Percentiles rank a stretch among this genome's conserved stretches.
Evolutionary conservation across 2,329 filamentous ascomycete genomes (phyloP).

Genomic region (Aspergillus sclerotialis): DNA sequence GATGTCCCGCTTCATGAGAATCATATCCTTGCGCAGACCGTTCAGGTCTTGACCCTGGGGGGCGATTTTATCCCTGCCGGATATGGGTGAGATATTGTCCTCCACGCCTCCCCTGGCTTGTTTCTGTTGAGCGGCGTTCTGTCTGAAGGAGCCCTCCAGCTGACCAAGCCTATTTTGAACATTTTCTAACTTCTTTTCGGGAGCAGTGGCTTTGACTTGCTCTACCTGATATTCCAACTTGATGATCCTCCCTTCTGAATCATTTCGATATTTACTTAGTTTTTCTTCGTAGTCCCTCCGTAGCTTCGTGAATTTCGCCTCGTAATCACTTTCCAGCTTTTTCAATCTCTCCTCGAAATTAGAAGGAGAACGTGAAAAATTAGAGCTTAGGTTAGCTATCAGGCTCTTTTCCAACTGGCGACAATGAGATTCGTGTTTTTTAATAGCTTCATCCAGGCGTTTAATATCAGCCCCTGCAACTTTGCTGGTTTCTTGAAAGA

Average conservation of each 20-base stretch:
- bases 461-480: conserved; percentile 13
- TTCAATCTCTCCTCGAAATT: conserved; percentile 7
- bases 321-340: conserved; percentile 12
- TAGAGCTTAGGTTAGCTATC: conserved; percentile 5
- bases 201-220: background rate
- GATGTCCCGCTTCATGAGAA: too few species aligned
- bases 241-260: background rate
- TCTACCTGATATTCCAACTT: background rate
- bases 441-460: conserved; percentile 15
- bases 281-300: background rate
- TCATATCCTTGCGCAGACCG: too few species aligned
- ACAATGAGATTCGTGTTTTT: conserved; percentile 9
- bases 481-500: conserved; percentile 13
- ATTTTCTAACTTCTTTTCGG: too few species aligned
- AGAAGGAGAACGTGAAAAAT: conserved; percentile 1
- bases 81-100: too few species aligned
- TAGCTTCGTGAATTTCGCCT: conserved; percentile 1
- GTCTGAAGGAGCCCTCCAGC: too few species aligned
- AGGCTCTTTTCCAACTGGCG: conserved; percentile 10
- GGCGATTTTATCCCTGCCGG: too few species aligned
- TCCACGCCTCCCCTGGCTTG: too few species aligned
- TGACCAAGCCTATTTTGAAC: too few species aligned
- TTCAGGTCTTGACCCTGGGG: too few species aligned
- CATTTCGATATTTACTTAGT: background rate
- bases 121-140: too few species aligned